Evolutionary conservation across 495 filamentous ascomycete genomes (phyloP).

Genomic region (Lindgomyces ingoldianus): DNA sequence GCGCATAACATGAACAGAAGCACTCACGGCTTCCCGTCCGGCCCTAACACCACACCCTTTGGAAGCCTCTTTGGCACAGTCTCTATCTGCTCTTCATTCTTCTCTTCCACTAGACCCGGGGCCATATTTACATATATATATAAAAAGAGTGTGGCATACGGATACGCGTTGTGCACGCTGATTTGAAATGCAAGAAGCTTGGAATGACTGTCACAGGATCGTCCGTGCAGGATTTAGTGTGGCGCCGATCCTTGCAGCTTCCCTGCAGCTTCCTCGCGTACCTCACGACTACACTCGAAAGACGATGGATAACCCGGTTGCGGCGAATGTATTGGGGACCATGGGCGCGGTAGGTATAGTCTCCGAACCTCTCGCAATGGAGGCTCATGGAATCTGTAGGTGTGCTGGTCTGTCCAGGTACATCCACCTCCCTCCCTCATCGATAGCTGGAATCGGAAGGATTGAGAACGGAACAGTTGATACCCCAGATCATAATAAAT

Average conservation of each 20-base stretch:
- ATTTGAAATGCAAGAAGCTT: slow-evolving; percentile 20
- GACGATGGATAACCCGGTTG: slow-evolving; percentile 54
- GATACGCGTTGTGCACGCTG: not conserved
- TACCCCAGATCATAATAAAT: slow-evolving; percentile 67
- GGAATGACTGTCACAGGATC: not conserved
- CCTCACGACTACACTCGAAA: not conserved
- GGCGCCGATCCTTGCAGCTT: slow-evolving; percentile 10
- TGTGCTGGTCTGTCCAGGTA: slow-evolving; percentile 60
- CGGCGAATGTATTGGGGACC: slow-evolving; percentile 60
- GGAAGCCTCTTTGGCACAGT: slow-evolving; percentile 52
- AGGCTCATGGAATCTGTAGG: slow-evolving; percentile 26
- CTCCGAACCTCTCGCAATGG: slow-evolving; percentile 20
- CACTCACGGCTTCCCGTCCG: slow-evolving; percentile 93
- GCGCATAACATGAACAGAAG: not conserved
- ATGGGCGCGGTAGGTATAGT: slow-evolving; percentile 53
- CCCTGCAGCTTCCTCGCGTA: not conserved
- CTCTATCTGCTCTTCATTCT: slow-evolving; percentile 12
- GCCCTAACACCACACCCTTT: slow-evolving; percentile 82
- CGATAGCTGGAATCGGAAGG: not conserved
- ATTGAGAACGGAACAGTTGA: slow-evolving; percentile 48
- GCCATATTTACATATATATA: slow-evolving; percentile 15
- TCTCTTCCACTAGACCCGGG: slow-evolving; percentile 19
- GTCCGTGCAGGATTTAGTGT: slow-evolving; percentile 21
- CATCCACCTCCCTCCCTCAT: not conserved
- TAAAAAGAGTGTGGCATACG: not conserved